phyloP scores from a whole-genome alignment of 2,329 filamentous ascomycete species.

The Parascedosporium putredinis region DNA sequence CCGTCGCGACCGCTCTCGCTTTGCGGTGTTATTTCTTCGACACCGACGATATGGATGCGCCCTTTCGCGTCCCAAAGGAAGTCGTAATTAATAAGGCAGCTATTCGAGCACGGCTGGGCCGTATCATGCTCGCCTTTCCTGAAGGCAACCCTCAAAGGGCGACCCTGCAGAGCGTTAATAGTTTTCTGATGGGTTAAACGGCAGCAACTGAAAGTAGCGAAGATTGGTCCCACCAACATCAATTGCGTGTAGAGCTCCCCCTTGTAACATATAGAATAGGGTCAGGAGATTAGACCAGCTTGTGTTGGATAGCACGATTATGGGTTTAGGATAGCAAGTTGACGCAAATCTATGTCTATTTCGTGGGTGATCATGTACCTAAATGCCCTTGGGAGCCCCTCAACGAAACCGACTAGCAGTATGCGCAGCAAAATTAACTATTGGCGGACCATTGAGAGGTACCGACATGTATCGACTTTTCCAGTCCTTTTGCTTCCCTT shows the following conservation, averaged over 20 bases:
- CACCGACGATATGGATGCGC: constrained; percentile 45
- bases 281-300: not conserved
- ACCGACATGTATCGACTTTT: no score
- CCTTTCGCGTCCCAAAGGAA: constrained; percentile 16
- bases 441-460: constrained; percentile 8
- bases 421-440: constrained; percentile 9
- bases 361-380: not conserved
- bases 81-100: constrained; percentile 56
- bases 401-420: not conserved
- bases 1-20: constrained; percentile 66
- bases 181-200: constrained; percentile 62
- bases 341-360: constrained; percentile 3
- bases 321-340: no score
- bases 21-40: constrained; percentile 61
- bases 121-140: constrained; percentile 69
- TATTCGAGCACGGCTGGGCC: constrained; percentile 69
- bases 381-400: not conserved
- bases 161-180: constrained; percentile 85
- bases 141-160: constrained; percentile 74
- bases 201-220: not conserved
- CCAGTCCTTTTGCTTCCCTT: no score
- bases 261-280: constrained; percentile 4
- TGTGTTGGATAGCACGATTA: no score
- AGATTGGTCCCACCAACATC: no score
- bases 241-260: no score